Evolutionary conservation across 225 moss, liverwort and hornwort genomes (phyloP).

Genomic region (Rhytidiadelphus loreus): DNA sequence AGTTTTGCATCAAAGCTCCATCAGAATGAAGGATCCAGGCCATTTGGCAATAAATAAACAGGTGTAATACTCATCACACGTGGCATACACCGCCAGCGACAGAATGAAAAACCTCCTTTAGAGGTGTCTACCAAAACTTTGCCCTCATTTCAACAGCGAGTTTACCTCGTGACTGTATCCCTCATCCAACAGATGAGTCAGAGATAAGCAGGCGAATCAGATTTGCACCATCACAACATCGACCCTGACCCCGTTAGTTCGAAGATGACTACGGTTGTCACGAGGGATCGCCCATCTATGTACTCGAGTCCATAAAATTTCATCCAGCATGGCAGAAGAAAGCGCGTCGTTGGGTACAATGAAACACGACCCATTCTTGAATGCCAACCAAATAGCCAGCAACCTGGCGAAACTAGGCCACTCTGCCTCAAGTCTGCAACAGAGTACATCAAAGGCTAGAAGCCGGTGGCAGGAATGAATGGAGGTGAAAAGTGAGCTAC

Average conservation of each 20-base stretch:
- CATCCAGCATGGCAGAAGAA: neutral
- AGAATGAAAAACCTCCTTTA: neutral
- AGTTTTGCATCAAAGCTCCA: neutral
- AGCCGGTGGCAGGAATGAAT: conserved; percentile 3
- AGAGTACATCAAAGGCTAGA: neutral
- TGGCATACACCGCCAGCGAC: neutral
- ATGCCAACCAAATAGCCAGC: neutral
- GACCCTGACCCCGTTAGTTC: neutral
- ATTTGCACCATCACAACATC: neutral
- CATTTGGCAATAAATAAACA: neutral
- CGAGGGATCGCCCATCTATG: neutral
- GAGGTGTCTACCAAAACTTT: neutral
- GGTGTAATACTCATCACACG: neutral
- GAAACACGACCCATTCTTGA: neutral
- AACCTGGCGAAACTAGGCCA: neutral
- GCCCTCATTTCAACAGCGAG: neutral
- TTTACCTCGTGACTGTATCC: neutral
- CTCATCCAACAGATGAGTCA: neutral
- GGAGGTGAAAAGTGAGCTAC: neutral
- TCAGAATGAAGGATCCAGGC: neutral
- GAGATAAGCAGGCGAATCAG: neutral
- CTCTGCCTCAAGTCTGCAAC: neutral
- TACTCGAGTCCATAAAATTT: neutral
- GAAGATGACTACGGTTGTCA: neutral
- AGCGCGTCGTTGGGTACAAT: neutral